These are phyloP conservation scores for Arthrobotrys musiformis DNA, from an alignment of 2,329 filamentous ascomycete genomes.

Conservation along the genomic window DNA sequence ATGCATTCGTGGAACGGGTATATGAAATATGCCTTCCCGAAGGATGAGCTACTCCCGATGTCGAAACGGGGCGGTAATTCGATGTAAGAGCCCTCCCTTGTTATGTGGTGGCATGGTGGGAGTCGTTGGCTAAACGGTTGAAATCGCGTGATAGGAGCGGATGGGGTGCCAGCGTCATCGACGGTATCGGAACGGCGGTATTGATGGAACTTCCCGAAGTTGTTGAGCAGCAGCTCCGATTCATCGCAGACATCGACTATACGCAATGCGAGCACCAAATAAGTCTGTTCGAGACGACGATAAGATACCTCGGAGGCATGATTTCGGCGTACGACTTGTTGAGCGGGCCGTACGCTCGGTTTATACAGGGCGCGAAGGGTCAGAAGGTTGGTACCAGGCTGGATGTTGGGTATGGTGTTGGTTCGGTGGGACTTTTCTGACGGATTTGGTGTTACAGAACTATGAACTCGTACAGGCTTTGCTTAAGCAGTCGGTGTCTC, in stretches of 20 bases:
- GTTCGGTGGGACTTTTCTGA: conserved; percentile 19
- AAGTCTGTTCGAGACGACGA: conserved; percentile 89
- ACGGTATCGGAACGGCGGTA: conserved; percentile 81
- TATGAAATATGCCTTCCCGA: conserved; percentile 77
- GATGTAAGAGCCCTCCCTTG: conserved; percentile 66
- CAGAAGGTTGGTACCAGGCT: conserved; percentile 8
- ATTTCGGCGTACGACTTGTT: conserved; percentile 77
- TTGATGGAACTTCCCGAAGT: conserved; percentile 77
- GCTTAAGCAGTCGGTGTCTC: conserved; percentile 73
- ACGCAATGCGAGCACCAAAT: conserved; percentile 68
- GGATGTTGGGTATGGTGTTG: neutral
- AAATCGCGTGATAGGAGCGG: conserved; percentile 70
- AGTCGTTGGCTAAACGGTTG: neutral
- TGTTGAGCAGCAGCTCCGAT: conserved; percentile 76
- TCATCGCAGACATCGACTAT: conserved; percentile 78
- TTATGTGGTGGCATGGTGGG: neutral
- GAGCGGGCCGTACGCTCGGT: conserved; percentile 72
- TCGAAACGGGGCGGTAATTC: conserved; percentile 75
- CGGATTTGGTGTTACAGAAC: conserved; percentile 54
- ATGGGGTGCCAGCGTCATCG: conserved; percentile 85
- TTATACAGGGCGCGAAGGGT: conserved; percentile 63
- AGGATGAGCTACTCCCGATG: conserved; percentile 78
- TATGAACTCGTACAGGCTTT: conserved; percentile 68
- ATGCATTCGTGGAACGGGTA: conserved; percentile 78
- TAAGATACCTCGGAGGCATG: conserved; percentile 84